Conservation (phyloP, 331 rosid species). For the Rhamnella rubrinervis region DNA sequence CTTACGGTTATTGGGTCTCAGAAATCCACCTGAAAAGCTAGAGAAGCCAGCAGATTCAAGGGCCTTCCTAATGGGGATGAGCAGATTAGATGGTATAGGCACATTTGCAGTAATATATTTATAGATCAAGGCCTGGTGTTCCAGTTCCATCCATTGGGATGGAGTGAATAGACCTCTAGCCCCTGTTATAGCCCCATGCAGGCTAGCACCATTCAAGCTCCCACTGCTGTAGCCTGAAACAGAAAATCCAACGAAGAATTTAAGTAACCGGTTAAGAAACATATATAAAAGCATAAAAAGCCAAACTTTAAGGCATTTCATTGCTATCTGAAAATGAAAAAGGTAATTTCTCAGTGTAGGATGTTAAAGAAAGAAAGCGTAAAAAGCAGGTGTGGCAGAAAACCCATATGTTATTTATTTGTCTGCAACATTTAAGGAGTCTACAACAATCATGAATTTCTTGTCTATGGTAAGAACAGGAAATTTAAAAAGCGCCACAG, state of each 20-base stretch:
- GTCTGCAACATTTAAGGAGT: slow-evolving; percentile 25
- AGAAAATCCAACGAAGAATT: slow-evolving; percentile 5
- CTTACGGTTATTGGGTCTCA: slow-evolving; percentile 73
- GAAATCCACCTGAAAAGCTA: slow-evolving; percentile 49
- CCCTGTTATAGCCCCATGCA: slow-evolving; percentile 52
- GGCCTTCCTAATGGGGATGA: slow-evolving; percentile 72
- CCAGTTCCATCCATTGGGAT: slow-evolving; percentile 91
- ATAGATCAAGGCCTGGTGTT: slow-evolving; percentile 92
- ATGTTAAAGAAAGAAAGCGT: neutral
- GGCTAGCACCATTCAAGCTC: slow-evolving; percentile 33
- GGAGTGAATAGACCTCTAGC: slow-evolving; percentile 72
- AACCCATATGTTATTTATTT: neutral
- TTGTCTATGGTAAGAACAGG: neutral
- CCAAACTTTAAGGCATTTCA: neutral
- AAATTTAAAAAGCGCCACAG: slow-evolving; percentile 11
- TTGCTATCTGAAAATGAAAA: neutral
- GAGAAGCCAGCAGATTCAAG: slow-evolving; percentile 68
- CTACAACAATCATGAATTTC: slow-evolving; percentile 22
- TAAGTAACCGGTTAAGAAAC: slow-evolving; percentile 1
- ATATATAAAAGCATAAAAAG: neutral
- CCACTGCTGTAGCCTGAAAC: slow-evolving; percentile 59
- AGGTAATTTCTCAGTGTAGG: slow-evolving; percentile 1
- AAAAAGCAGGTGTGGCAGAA: slow-evolving; percentile 16
- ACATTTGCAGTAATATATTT: slow-evolving; percentile 75
- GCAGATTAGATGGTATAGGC: slow-evolving; percentile 74